A percentile compares a stretch with the other conserved stretches of the same genome.
Evolutionary conservation across 352 stramenopile genomes (phyloP).

Genomic region (Phytophthora quininea): DNA sequence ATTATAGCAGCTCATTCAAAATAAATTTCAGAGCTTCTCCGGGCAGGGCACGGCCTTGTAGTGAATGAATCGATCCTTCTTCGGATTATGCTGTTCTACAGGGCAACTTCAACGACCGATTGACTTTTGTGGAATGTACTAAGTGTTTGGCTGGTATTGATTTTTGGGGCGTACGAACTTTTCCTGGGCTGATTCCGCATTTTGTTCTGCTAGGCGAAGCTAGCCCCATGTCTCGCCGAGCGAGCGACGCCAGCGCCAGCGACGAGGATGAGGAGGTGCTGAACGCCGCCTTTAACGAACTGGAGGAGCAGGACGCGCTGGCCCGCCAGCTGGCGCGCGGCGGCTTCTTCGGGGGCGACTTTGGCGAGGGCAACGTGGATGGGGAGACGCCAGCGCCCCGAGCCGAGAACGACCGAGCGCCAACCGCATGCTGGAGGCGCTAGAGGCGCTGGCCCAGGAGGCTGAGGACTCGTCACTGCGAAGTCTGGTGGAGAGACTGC

Average conservation of each 20-base stretch:
- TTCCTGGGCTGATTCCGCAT: not conserved
- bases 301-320: constrained; percentile 42
- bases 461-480: constrained; percentile 45
- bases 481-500: constrained; percentile 41
- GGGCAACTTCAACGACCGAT: too few species aligned
- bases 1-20: too few species aligned
- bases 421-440: constrained; percentile 54
- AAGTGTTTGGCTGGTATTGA: too few species aligned
- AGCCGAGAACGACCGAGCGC: constrained; percentile 26
- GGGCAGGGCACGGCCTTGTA: too few species aligned
- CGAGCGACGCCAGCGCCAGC: constrained; percentile 17
- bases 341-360: constrained; percentile 22
- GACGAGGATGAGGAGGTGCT: constrained; percentile 29
- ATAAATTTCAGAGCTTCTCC: too few species aligned
- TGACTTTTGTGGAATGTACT: too few species aligned
- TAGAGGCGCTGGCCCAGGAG: constrained; percentile 58
- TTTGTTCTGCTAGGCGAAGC: not conserved
- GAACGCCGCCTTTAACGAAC: constrained; percentile 37
- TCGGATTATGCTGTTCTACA: too few species aligned
- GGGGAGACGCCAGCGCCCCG: not conserved
- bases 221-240: constrained; percentile 9
- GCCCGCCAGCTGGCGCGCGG: constrained; percentile 25
- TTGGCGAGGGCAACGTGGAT: constrained; percentile 5
- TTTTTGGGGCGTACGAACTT: too few species aligned
- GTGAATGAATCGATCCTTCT: too few species aligned